phyloP scores from a whole-genome alignment of 1,139 yeast species.

The Sugiyamaella pinicola region DNA sequence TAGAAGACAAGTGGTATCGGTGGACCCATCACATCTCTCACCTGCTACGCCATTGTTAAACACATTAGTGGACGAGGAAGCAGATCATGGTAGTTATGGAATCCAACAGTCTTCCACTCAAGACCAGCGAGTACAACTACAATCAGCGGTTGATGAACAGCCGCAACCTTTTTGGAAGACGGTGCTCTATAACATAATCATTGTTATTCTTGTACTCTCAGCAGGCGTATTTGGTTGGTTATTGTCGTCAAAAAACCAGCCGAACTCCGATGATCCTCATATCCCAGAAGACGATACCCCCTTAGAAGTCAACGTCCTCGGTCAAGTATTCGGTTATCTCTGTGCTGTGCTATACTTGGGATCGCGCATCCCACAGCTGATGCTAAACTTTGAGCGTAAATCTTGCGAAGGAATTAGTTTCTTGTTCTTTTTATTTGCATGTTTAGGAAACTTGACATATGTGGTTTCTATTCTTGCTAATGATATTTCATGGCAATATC shows the following conservation, averaged over 20 bases:
- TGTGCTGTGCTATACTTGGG: slow-evolving; percentile 87
- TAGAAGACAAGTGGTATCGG: slow-evolving; percentile 39
- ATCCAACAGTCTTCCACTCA: slow-evolving; percentile 18
- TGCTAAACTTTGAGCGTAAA: slow-evolving; percentile 78
- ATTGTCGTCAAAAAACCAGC: slow-evolving; percentile 47
- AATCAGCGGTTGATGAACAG: slow-evolving; percentile 17
- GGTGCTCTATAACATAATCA: slow-evolving; percentile 56
- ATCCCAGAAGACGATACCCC: slow-evolving; percentile 43
- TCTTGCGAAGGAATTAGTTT: slow-evolving; percentile 93
- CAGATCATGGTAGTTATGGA: slow-evolving; percentile 48
- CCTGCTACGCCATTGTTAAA: slow-evolving; percentile 84
- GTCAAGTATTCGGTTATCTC: slow-evolving; percentile 89
- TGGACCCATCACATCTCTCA: slow-evolving; percentile 78
- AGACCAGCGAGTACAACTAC: not conserved
- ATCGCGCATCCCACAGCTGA: slow-evolving; percentile 85
- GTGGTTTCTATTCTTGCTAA: slow-evolving; percentile 77
- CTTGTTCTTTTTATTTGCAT: slow-evolving; percentile 88
- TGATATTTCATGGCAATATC: slow-evolving; percentile 66
- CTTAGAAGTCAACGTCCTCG: slow-evolving; percentile 65
- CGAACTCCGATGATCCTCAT: slow-evolving; percentile 28
- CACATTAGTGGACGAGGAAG: slow-evolving; percentile 43
- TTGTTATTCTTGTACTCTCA: slow-evolving; percentile 68
- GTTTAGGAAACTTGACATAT: slow-evolving; percentile 87
- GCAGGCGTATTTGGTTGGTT: slow-evolving; percentile 91
- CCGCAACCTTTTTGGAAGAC: slow-evolving; percentile 25